Conservation (phyloP, 805 yeast species). For the Pichia exigua region DNA sequence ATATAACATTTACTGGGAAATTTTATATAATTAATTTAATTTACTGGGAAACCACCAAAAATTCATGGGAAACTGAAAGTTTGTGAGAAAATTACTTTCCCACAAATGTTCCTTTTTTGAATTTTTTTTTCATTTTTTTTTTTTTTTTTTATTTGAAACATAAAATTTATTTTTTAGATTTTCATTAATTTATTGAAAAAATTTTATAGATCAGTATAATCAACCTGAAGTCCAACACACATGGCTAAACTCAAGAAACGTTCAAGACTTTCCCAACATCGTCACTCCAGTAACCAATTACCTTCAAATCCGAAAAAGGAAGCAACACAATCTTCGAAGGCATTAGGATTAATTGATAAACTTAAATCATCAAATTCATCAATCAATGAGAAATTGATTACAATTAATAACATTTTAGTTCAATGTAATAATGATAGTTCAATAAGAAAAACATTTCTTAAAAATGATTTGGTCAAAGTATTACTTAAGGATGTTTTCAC, state of each 20-base stretch:
- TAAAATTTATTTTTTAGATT: background rate
- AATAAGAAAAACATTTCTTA: constrained; percentile 55
- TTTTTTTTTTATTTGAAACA: background rate
- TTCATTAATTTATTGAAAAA: background rate
- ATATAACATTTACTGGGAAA: background rate
- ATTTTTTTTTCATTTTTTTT: background rate
- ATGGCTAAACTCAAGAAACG: constrained; percentile 77
- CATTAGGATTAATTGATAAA: constrained; percentile 61
- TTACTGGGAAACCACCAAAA: background rate
- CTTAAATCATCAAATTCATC: constrained; percentile 41
- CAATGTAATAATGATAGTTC: constrained; percentile 43
- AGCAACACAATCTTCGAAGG: constrained; percentile 35
- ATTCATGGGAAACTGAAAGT: background rate
- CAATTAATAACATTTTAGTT: constrained; percentile 63
- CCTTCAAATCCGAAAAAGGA: constrained; percentile 7
- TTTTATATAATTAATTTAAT: background rate
- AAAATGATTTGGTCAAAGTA: constrained; percentile 61
- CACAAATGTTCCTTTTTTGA: no score
- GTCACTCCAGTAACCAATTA: constrained; percentile 10
- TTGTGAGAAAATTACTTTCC: background rate
- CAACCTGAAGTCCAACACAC: background rate
- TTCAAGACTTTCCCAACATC: constrained; percentile 39
- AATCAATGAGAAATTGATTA: constrained; percentile 70
- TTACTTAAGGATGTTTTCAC: constrained; percentile 48
- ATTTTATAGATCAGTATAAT: background rate